Evolutionary conservation across 1,284 basidiomycete genomes (phyloP).

Genomic region (Sanghuangporus baumii): DNA sequence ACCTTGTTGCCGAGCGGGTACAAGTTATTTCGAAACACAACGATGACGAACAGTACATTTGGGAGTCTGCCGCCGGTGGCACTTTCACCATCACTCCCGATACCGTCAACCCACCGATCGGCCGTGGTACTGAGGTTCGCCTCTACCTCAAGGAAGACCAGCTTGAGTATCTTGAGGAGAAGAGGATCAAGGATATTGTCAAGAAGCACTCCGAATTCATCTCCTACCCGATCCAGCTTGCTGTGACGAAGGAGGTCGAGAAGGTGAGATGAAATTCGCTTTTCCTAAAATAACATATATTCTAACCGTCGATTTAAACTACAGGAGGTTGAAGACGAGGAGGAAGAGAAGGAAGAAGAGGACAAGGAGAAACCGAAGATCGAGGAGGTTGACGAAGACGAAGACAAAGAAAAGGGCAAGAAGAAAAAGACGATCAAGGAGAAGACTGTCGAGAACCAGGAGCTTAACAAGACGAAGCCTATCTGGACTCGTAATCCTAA

Average conservation of each 20-base stretch:
- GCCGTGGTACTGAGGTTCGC: conserved; percentile 93
- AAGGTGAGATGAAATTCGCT: conserved; percentile 50
- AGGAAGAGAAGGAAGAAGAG: conserved; percentile 63
- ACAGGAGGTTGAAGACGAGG: conserved; percentile 88
- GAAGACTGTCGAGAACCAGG: conserved; percentile 86
- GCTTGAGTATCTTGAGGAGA: conserved; percentile 98
- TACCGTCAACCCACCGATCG: conserved; percentile 83
- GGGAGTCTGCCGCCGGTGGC: conserved; percentile 99
- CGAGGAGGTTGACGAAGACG: conserved; percentile 75
- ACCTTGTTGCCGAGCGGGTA: conserved; percentile 97
- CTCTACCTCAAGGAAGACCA: conserved; percentile 99
- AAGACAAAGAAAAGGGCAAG: conserved; percentile 84
- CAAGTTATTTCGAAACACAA: conserved; percentile 99
- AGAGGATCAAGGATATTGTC: conserved; percentile 98
- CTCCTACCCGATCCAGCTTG: conserved; percentile 99
- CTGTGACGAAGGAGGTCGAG: conserved; percentile 99
- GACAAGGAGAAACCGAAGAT: conserved; percentile 70
- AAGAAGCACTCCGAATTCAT: conserved; percentile 99
- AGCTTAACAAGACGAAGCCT: conserved; percentile 99
- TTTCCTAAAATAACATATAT: conserved; percentile 11
- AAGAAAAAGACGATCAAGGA: conserved; percentile 99
- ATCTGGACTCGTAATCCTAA: conserved; percentile 98
- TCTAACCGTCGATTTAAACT: conserved; percentile 8
- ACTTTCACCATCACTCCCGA: conserved; percentile 99
- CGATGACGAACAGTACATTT: conserved; percentile 99